Evolutionary conservation across 257 asterid species (phyloP), one percentile per base, ranked within the genome.

Genomic region (Gentiana straminea): DNA sequence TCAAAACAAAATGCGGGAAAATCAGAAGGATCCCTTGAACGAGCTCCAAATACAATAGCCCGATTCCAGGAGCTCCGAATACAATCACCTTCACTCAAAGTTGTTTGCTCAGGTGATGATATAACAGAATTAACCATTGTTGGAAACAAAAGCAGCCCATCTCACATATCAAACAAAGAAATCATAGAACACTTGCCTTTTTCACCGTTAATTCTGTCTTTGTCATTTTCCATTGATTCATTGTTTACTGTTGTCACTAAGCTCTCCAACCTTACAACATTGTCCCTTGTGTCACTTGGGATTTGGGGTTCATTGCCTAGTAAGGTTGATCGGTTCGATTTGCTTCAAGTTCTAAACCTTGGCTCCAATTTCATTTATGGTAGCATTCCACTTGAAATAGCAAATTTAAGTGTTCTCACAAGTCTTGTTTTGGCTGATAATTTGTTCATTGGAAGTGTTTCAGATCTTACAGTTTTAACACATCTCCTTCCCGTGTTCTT

Each of bases 181-280:
- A 6, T 84, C 35, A 48, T 69, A 7, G 46, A 10, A 41, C 66
- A 65, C 49, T 68, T 75, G 55, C 66, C 75, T 1, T 59, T 58
- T 55, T 61, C 84, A 38, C 64, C 52, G 41, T 75, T 59, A 38
- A 75, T 88, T 33, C 78, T 89, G 10, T 86, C 98, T 4, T 55
- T 43, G 1, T 64, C 57, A 52, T 91, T 91, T 72, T 81, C 92
- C 11, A 58, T 73, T 6, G 98, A 87, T 15, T 91, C 96, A 39
- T 91, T 91, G 77, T 80, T 91, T 77, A 86, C 96, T 54, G 84
- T 82, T 32, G 34, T 91, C 8, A 91, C 98, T 5, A 86, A 91
- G 71, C 94, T 91, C 44, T 69, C 89, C 13, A 63, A 45, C 44
- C 63, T 92, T 51, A 73, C 76, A 64, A 86, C 70, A 67, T 63